Percentiles rank a stretch among this genome's conserved stretches.
These are phyloP conservation scores for Dryas alaskensis DNA, from an alignment of 306 rosid species.

Conservation along the genomic window DNA sequence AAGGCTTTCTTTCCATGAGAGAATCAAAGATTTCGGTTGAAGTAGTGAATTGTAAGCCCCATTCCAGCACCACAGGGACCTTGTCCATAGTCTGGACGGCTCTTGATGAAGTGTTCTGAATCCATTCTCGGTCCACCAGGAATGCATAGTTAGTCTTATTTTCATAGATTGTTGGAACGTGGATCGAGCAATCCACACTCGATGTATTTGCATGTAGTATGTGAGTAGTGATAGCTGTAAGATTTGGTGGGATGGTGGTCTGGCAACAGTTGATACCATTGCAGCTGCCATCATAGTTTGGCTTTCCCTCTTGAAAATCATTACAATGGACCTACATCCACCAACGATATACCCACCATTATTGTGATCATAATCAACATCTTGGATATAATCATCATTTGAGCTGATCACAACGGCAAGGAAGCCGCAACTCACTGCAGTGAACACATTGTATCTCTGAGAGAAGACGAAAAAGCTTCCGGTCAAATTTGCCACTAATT, in stretches of 20 bases:
- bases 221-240: too few relatives aligned
- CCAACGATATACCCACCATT: neutral
- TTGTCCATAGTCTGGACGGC: neutral
- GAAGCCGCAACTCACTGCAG: slow-evolving; percentile 23
- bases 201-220: too few relatives aligned
- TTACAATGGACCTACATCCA: slow-evolving; percentile 35
- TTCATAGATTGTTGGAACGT: too few relatives aligned
- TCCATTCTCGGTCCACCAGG: slow-evolving; percentile 7
- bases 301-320: too few relatives aligned
- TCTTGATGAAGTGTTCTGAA: neutral
- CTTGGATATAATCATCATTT: neutral
- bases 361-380: too few relatives aligned
- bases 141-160: slow-evolving; percentile 4
- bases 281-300: too few relatives aligned
- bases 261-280: slow-evolving; percentile 12
- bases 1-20: too few relatives aligned
- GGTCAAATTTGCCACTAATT: neutral
- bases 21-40: neutral
- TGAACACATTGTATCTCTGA: neutral
- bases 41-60: neutral
- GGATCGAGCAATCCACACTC: too few relatives aligned
- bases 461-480: slow-evolving; percentile 34
- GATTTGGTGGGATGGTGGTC: neutral
- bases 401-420: neutral
- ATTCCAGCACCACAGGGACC: slow-evolving; percentile 25